Evolutionary conservation across 169 alveolate species (phyloP), one percentile per base, ranked within the genome.

Genomic region (Plasmodium reichenowi): DNA sequence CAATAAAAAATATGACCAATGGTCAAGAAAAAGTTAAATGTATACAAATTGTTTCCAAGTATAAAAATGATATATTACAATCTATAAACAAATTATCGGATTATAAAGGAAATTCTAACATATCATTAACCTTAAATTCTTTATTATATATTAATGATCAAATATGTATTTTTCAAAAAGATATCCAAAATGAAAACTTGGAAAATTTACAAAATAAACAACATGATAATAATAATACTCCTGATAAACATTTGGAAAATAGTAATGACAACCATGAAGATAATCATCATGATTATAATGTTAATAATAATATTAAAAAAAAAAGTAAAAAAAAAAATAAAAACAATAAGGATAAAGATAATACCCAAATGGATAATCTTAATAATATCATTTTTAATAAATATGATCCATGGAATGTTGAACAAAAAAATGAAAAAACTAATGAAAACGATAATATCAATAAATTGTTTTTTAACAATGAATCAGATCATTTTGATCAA

Each of bases 381-480:
- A 71, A 72, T 58, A 87, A 86, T 38, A 86, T 86, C 8, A 86
- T 86, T 52, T 86, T 86, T 86, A 86, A 72, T 62, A 86, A 70
- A 56, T 86, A 48, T 66, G 92, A 86, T 67, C 92, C 92, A 52
- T 86, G 92, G 92, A 86, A 86, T 45, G 72, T 74, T 1, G 91
- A 83, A 83, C 45, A 76, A 12, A 68, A 15, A 48, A 20, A 10
- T 38, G 66, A 20, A 26, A 83, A 62, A 32, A 54, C 52, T 64
- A 47, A 78, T 15, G 67, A 8, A 24, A 52, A 47, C 9, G 20
- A n/a, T 20, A 56, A 76, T n/a, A 4, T 24, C 20, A 29, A 80
- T 47, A 43, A 68, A 17, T 32, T 17, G 15, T 74, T 74, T 60
- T 59, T 74, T 67, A 60, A 62, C 50, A 45, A 68, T 15, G 47